Conservation (phyloP, 192 early-diverging fungal species). For the Coemansia furcata region DNA sequence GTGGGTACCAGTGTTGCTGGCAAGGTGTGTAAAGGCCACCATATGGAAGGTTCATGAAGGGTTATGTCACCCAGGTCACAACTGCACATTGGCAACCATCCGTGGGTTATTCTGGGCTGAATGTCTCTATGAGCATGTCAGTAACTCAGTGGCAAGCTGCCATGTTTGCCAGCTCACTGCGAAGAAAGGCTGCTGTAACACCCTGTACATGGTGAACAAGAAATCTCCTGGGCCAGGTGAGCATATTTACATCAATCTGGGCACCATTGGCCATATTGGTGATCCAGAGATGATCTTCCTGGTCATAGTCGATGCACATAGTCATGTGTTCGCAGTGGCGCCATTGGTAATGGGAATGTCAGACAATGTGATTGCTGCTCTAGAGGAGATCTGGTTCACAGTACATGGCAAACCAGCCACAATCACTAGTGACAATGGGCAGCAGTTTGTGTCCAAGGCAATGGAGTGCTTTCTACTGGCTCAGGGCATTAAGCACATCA, state of each 20-base stretch:
- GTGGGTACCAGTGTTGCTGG: neutral
- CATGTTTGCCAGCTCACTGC: neutral
- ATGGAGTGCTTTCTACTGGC: no score
- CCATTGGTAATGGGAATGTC: no score
- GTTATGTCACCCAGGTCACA: neutral
- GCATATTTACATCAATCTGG: slow-evolving; percentile 15
- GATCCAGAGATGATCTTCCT: slow-evolving; percentile 4
- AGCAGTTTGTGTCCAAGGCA: no score
- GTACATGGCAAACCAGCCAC: no score
- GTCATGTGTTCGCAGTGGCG: no score
- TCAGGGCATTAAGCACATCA: no score
- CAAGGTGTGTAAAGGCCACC: neutral
- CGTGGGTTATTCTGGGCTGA: neutral
- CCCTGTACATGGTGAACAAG: neutral
- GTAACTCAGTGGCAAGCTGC: neutral
- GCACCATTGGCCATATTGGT: neutral
- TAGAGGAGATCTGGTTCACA: no score
- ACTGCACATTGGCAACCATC: neutral
- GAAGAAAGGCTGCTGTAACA: neutral
- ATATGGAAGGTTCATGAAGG: neutral
- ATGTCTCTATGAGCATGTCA: neutral
- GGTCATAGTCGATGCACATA: neutral
- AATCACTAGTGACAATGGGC: no score
- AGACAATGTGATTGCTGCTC: no score
- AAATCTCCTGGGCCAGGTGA: neutral